phyloP scores from a whole-genome alignment of 2,329 filamentous ascomycete genomes.

The Venturia aucupariae region DNA sequence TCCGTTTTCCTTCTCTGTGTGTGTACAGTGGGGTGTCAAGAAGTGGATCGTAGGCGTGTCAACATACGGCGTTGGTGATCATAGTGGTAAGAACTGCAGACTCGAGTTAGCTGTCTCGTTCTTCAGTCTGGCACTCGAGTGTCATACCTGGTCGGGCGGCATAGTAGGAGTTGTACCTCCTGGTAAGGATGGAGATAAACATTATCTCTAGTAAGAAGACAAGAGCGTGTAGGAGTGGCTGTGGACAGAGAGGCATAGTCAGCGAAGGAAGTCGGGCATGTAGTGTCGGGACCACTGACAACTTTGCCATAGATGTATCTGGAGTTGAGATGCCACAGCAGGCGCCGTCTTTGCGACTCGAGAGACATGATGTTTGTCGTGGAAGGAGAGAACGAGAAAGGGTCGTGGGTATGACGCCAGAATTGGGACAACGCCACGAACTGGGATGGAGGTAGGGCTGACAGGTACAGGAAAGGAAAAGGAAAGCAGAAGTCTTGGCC shows the following conservation, averaged over 20 bases:
- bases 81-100: conserved; percentile 83
- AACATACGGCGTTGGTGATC: conserved; percentile 84
- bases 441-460: not conserved
- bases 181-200: conserved; percentile 68
- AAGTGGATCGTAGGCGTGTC: conserved; percentile 10
- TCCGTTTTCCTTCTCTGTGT: not conserved
- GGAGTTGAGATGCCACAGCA: conserved; percentile 57
- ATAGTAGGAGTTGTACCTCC: conserved; percentile 92
- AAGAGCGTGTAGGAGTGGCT: conserved; percentile 82
- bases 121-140: not conserved
- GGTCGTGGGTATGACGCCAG: not conserved
- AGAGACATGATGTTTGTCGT: conserved; percentile 21
- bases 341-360: conserved; percentile 42
- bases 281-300: conserved; percentile 43
- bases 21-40: not conserved
- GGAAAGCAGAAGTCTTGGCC: not conserved
- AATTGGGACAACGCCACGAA: not conserved
- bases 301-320: conserved; percentile 66
- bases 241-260: conserved; percentile 8
- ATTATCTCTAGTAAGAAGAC: conserved; percentile 84
- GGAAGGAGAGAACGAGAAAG: not conserved
- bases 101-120: conserved; percentile 11
- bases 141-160: conserved; percentile 69
- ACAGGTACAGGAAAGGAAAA: not conserved
- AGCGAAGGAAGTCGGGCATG: conserved; percentile 11